These are phyloP conservation scores for Gelatoporia subvermispora DNA, from an alignment of 768 basidiomycete genomes.

Conservation along the genomic window DNA sequence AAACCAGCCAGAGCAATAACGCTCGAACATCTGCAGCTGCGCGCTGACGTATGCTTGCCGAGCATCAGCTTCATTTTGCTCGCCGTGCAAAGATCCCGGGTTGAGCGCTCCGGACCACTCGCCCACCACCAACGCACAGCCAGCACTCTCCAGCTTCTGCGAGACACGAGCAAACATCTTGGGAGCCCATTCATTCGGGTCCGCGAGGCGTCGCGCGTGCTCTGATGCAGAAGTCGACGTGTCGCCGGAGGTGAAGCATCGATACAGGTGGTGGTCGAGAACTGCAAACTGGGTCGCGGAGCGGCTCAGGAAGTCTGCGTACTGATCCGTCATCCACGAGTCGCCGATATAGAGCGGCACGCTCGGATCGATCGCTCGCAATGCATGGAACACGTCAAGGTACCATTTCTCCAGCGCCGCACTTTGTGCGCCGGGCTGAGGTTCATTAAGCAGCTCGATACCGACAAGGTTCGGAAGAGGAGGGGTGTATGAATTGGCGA, in stretches of 20 bases:
- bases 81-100: conserved; percentile 51
- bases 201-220: conserved; percentile 47
- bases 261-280: conserved; percentile 80
- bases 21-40: conserved; percentile 63
- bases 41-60: conserved; percentile 50
- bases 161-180: conserved; percentile 34
- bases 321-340: conserved; percentile 67
- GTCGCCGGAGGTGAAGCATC: conserved; percentile 69
- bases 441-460: conserved; percentile 58
- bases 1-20: conserved; percentile 66
- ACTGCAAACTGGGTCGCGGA: conserved; percentile 37
- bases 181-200: conserved; percentile 34
- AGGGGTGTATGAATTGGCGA: conserved; percentile 29
- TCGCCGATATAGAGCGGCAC: conserved; percentile 75
- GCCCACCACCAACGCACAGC: conserved; percentile 60
- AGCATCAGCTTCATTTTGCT: conserved; percentile 36
- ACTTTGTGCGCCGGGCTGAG: conserved; percentile 44
- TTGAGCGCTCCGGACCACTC: conserved; percentile 81
- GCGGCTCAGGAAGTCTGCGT: conserved; percentile 47
- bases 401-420: conserved; percentile 60
- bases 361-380: conserved; percentile 45
- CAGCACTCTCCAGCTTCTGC: conserved; percentile 29
- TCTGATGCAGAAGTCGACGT: conserved; percentile 44
- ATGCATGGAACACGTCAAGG: conserved; percentile 41
- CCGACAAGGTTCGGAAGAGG: conserved; percentile 46